Evolutionary conservation across 805 yeast species (phyloP), one percentile per base, ranked within the genome.

Genomic region (Candida maesae): DNA sequence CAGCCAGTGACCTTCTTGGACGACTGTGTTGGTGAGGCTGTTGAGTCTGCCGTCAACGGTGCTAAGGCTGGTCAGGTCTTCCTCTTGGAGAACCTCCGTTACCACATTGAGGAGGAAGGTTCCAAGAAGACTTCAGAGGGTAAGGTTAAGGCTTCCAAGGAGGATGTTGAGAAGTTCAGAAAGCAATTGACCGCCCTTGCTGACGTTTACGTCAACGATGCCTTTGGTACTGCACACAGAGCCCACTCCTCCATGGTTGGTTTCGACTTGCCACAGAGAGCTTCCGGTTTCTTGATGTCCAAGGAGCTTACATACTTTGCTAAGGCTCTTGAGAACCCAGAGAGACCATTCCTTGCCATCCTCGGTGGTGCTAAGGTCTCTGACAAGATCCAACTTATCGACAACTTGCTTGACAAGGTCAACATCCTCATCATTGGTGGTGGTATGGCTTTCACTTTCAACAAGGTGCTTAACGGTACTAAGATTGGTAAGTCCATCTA

Each of bases 181-280:
- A 63, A 79, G 61, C 81, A 85, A 64, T 81, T 93, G 71, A 85
- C 96, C 59, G 72, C 89, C 42, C 77, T 93, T 61, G 98, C 97
- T 55, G 99, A 93, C 62, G 95, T 93, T 52, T 93, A 93, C 77
- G 80, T 93, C 67, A 84, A 93, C 74, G 99, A 93, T 68, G 98
- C 97, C 45, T 93, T 93, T 63, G 99, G 99, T 68, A 93, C 99
- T 51, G 97, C 98, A 44, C 99, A 93, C 84, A 88, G 99, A 78
- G 99, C 99, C 51, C 99, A 93, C 78, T 89, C 97, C 41, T 93
- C 99, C 36, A 91, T 93, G 90, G 99, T 93, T 61, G 99, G 99
- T 64, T 77, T 93, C 59, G 90, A 91, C 58, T 78, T 88, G 60
- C 90, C 95, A 51, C 90, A 88, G 74, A 85, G 93, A 73, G 99